These are phyloP conservation scores for Allantophomopsis lycopodina DNA, from an alignment of 2,329 filamentous ascomycete species.

Conservation along the genomic window DNA sequence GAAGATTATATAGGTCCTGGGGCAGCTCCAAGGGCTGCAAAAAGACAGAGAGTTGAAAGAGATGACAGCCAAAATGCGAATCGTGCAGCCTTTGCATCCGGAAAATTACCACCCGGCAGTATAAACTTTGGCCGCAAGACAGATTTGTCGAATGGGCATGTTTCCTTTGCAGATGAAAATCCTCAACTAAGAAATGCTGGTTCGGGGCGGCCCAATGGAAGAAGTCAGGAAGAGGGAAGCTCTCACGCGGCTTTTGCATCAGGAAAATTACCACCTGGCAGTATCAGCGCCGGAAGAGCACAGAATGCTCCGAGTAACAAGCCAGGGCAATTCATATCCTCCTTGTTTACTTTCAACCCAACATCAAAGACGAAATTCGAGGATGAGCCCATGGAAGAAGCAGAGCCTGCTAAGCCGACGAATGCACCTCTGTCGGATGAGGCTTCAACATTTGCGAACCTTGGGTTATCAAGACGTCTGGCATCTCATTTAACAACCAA, in stretches of 20 bases:
- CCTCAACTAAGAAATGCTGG: not conserved
- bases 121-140: conserved; percentile 12
- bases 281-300: conserved; percentile 15
- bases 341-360: conserved; percentile 86
- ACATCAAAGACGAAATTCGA: conserved; percentile 49
- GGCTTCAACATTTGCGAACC: conserved; percentile 70
- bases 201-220: not conserved
- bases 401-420: conserved; percentile 56
- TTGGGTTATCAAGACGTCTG: conserved; percentile 70
- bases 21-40: conserved; percentile 17
- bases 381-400: conserved; percentile 28
- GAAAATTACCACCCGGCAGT: conserved; percentile 22
- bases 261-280: conserved; percentile 11
- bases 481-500: conserved; percentile 76
- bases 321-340: conserved; percentile 63
- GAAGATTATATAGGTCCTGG: conserved; percentile 19
- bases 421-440: conserved; percentile 84
- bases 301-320: conserved; percentile 18
- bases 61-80: conserved; percentile 6
- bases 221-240: conserved; percentile 5
- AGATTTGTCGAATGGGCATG: no score
- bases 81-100: conserved; percentile 13
- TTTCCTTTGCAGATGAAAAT: not conserved
- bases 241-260: conserved; percentile 4
- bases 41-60: conserved; percentile 29